A percentile compares a stretch with the other conserved stretches of the same genome.
Conservation (phyloP, 2,329 filamentous ascomycete species). For the Tolypocladium guangdongense region DNA sequence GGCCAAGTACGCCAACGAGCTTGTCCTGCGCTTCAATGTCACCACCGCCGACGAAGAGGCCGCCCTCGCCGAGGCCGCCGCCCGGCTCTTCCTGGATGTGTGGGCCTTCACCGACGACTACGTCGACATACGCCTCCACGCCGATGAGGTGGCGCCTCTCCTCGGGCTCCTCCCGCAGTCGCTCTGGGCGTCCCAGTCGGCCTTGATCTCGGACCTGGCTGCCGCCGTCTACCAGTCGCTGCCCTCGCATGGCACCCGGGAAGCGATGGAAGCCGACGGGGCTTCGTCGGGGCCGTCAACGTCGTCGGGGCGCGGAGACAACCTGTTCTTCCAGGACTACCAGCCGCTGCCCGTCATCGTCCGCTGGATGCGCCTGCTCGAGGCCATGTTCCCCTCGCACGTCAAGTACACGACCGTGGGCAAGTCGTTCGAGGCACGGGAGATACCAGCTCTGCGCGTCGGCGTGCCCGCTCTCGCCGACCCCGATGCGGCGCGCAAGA, state of each 20-base stretch:
- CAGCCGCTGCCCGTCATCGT: slow-evolving; percentile 72
- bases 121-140: slow-evolving; percentile 73
- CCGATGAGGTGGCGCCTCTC: slow-evolving; percentile 67
- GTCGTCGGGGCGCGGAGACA: slow-evolving; percentile 36
- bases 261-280: slow-evolving; percentile 12
- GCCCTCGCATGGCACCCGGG: slow-evolving; percentile 11
- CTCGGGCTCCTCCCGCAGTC: slow-evolving; percentile 67
- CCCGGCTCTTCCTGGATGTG: slow-evolving; percentile 73
- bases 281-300: slow-evolving; percentile 17
- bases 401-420: slow-evolving; percentile 67
- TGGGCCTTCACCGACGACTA: slow-evolving; percentile 78
- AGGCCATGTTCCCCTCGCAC: slow-evolving; percentile 80
- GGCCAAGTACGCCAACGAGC: slow-evolving; percentile 59
- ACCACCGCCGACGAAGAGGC: slow-evolving; percentile 55
- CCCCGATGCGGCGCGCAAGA: slow-evolving; percentile 47
- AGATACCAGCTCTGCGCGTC: slow-evolving; percentile 72
- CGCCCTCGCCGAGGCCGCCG: slow-evolving; percentile 60
- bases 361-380: slow-evolving; percentile 86
- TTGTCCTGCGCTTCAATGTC: slow-evolving; percentile 85
- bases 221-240: slow-evolving; percentile 56
- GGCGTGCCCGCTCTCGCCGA: slow-evolving; percentile 43
- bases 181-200: slow-evolving; percentile 58
- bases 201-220: slow-evolving; percentile 71
- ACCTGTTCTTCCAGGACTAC: slow-evolving; percentile 87
- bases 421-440: slow-evolving; percentile 76